Evolutionary conservation across 768 basidiomycete genomes (phyloP).

Genomic region (Amylocystis lapponica): DNA sequence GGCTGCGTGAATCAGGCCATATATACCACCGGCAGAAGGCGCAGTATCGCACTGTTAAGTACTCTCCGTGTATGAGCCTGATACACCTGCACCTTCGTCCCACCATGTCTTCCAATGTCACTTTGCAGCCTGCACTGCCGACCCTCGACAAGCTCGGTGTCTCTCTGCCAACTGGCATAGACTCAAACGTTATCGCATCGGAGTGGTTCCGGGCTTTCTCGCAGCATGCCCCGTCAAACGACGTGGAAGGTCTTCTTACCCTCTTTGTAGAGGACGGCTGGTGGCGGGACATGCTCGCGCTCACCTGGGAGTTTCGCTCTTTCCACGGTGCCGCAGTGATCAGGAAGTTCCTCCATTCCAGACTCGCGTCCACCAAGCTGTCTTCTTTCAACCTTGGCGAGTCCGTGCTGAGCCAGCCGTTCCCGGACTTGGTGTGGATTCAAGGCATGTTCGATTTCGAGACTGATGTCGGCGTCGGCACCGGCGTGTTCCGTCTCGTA

Average conservation of each 20-base stretch:
- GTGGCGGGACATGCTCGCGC: conserved; percentile 29
- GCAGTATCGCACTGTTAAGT: too few relatives aligned
- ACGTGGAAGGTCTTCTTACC: conserved; percentile 30
- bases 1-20: too few relatives aligned
- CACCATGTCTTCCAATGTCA: too few relatives aligned
- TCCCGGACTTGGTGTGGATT: conserved; percentile 24
- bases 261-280: conserved; percentile 27
- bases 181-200: conserved; percentile 29
- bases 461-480: conserved; percentile 30
- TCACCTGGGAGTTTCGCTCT: conserved; percentile 36
- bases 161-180: conserved; percentile 21
- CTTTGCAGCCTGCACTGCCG: conserved; percentile 16
- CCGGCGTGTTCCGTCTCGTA: conserved; percentile 42
- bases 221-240: conserved; percentile 25
- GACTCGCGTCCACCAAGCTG: conserved; percentile 11
- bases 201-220: conserved; percentile 39
- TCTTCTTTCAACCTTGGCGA: conserved; percentile 11
- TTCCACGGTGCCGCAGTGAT: conserved; percentile 29
- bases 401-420: conserved; percentile 13
- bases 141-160: conserved; percentile 24
- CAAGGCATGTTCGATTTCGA: conserved; percentile 36
- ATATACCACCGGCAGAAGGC: too few relatives aligned
- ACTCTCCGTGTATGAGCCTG: too few relatives aligned
- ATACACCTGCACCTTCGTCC: too few relatives aligned
- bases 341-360: conserved; percentile 21